Evolutionary conservation across 106 monocot genomes (phyloP).

Genomic region (Dioscorea zingiberensis): DNA sequence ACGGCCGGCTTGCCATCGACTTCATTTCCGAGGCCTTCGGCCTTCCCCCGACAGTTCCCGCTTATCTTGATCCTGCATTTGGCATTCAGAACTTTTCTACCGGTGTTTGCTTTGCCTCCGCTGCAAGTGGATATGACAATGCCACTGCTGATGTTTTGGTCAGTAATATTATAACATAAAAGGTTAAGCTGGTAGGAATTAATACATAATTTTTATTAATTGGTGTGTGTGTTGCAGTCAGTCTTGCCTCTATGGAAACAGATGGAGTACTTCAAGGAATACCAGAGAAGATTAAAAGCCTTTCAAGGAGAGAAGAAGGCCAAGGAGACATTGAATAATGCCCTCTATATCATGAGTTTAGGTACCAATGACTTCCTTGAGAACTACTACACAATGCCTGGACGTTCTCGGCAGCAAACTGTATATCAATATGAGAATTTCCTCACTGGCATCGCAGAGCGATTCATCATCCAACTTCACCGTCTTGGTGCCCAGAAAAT

Average conservation of each 20-base stretch:
- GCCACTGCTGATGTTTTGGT: slow-evolving; percentile 50
- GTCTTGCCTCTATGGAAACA: slow-evolving; percentile 74
- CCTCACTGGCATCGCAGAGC: slow-evolving; percentile 33
- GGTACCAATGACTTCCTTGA: slow-evolving; percentile 91
- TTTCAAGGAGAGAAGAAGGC: slow-evolving; percentile 33
- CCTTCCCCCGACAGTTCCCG: slow-evolving; percentile 28
- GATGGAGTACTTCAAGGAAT: slow-evolving; percentile 71
- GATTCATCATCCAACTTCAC: slow-evolving; percentile 30
- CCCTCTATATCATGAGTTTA: slow-evolving; percentile 67
- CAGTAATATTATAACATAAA: background rate
- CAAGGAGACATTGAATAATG: slow-evolving; percentile 25
- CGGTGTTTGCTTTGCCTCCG: slow-evolving; percentile 64
- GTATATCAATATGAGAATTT: slow-evolving; percentile 42
- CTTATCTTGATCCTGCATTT: slow-evolving; percentile 44
- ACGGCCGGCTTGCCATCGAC: slow-evolving; percentile 53
- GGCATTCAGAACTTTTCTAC: slow-evolving; percentile 33
- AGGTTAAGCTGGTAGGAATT: background rate
- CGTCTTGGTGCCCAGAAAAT: slow-evolving; percentile 48
- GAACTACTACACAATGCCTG: slow-evolving; percentile 57
- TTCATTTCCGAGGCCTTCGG: slow-evolving; percentile 58
- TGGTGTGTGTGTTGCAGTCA: slow-evolving; percentile 18
- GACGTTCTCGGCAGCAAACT: slow-evolving; percentile 27
- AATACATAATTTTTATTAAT: background rate
- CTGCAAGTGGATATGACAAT: slow-evolving; percentile 50
- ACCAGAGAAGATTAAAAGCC: slow-evolving; percentile 16